Conservation (phyloP, 257 asterid genomes). For the Solanum dulcamara region DNA sequence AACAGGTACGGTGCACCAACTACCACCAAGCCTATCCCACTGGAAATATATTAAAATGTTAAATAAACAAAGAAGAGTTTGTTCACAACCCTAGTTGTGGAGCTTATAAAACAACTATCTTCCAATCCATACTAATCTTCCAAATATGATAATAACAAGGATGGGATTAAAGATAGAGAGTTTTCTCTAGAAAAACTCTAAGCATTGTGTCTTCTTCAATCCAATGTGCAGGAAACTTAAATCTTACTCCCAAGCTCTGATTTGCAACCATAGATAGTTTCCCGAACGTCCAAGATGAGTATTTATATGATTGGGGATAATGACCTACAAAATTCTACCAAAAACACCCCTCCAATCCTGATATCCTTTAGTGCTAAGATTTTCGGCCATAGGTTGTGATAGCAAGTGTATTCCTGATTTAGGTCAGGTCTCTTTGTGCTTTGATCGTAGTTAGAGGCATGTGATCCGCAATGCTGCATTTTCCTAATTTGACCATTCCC, state of each 20-base stretch:
- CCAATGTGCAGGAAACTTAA: background rate
- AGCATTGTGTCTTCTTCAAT: background rate
- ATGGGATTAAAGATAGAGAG: background rate
- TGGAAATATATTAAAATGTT: background rate
- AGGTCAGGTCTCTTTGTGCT: background rate
- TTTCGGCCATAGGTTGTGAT: background rate
- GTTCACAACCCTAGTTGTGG: background rate
- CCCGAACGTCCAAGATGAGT: background rate
- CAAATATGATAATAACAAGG: background rate
- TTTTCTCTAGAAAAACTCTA: background rate
- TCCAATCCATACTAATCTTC: background rate
- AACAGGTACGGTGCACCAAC: too few species aligned
- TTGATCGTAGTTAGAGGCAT: background rate
- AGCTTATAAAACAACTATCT: background rate
- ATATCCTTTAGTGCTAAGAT: background rate
- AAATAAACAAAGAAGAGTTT: background rate
- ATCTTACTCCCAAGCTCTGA: background rate
- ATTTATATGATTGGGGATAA: background rate
- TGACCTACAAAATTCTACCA: background rate
- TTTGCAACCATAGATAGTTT: background rate
- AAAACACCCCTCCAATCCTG: background rate
- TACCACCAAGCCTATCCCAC: background rate
- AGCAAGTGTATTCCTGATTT: background rate
- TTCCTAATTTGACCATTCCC: background rate
- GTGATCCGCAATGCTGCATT: background rate